Conservation (phyloP, 2,329 filamentous ascomycete species). For the Penicillium expansum region DNA sequence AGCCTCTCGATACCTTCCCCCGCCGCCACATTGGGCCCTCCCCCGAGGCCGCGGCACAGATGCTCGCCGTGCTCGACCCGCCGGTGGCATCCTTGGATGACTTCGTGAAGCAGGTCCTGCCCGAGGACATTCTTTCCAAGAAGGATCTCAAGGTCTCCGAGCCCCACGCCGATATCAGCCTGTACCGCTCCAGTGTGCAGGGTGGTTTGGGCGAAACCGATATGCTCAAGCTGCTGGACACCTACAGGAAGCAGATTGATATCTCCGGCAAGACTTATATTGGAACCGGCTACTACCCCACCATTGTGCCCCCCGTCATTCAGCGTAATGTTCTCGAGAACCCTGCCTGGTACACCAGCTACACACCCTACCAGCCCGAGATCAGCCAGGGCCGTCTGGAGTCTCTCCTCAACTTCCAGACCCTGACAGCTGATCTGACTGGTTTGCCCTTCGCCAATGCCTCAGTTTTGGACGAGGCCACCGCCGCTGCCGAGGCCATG, state of each 20-base stretch:
- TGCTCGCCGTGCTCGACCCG: constrained; percentile 77
- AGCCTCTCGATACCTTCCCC: constrained; percentile 62
- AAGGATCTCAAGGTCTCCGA: constrained; percentile 59
- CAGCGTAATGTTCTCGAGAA: constrained; percentile 90
- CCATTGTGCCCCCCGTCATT: constrained; percentile 84
- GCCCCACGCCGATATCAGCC: constrained; percentile 43
- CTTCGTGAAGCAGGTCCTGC: constrained; percentile 81
- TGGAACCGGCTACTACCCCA: constrained; percentile 83
- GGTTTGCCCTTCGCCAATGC: constrained; percentile 86
- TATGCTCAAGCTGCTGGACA: constrained; percentile 41
- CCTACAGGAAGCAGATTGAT: constrained; percentile 56
- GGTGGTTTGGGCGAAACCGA: constrained; percentile 49
- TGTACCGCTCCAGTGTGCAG: constrained; percentile 39
- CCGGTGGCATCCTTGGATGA: constrained; percentile 71
- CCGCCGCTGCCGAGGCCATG: constrained; percentile 93
- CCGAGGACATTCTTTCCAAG: constrained; percentile 70
- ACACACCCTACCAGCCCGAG: constrained; percentile 95
- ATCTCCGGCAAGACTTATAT: constrained; percentile 66
- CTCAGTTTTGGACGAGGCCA: constrained; percentile 85
- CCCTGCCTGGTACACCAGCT: constrained; percentile 96
- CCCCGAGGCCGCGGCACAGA: constrained; percentile 64
- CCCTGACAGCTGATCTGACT: constrained; percentile 83
- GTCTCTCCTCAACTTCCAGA: constrained; percentile 94
- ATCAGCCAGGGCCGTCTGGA: constrained; percentile 93
- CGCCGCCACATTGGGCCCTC: constrained; percentile 85